Conservation (phyloP, 2,329 filamentous ascomycete genomes). For the Sporothrix dimorphospora region DNA sequence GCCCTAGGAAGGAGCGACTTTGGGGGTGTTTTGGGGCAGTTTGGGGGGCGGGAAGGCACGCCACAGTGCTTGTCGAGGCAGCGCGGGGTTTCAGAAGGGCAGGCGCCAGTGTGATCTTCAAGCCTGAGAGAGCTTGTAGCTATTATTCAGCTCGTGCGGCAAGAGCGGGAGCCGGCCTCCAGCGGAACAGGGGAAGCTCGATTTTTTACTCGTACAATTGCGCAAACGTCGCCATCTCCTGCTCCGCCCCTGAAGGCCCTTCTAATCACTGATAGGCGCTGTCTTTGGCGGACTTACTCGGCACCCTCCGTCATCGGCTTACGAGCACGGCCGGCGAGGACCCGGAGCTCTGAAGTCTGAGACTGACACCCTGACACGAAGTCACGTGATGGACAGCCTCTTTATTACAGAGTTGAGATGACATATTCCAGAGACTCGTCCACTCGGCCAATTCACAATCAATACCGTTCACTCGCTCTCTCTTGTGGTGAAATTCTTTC, state of each 20-base stretch:
- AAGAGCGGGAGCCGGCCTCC: not conserved
- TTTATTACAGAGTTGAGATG: not conserved
- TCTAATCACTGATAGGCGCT: not conserved
- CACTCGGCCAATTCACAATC: not conserved
- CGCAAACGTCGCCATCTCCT: constrained; percentile 1
- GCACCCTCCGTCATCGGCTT: not conserved
- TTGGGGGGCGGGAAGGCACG: not conserved
- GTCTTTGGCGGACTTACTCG: not conserved
- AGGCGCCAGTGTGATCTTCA: not conserved
- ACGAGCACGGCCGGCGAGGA: not conserved
- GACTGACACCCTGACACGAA: not conserved
- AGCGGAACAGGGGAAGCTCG: not conserved
- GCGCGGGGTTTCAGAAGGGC: constrained; percentile 17
- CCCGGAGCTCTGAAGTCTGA: not conserved
- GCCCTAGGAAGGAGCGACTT: not conserved
- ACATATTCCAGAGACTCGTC: not conserved
- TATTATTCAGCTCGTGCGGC: constrained; percentile 21
- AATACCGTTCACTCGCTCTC: not conserved
- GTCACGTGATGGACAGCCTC: not conserved
- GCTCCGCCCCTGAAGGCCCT: not conserved
- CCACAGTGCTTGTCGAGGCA: not conserved
- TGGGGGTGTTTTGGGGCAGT: not conserved
- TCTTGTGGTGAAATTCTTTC: not conserved
- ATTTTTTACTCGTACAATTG: not conserved
- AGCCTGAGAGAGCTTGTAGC: not conserved